phyloP scores from a whole-genome alignment of 164 flowering plant genomes.

The Chimonanthus salicifolius region DNA sequence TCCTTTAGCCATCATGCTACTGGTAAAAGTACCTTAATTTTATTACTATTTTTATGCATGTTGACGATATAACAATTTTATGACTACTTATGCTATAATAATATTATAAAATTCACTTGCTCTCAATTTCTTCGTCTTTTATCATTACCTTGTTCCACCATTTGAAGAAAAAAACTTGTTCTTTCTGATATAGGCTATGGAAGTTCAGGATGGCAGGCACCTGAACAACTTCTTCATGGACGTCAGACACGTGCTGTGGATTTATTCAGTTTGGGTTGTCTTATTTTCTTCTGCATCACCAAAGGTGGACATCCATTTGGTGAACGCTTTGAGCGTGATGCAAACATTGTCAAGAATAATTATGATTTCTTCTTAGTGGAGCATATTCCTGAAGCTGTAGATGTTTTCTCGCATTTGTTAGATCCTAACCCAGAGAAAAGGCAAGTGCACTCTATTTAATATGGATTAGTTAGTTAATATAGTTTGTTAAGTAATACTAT shows the following conservation, averaged over 20 bases:
- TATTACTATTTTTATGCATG: background rate
- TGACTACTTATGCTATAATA: too few species aligned
- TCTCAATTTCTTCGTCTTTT: too few species aligned
- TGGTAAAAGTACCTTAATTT: constrained; percentile 31
- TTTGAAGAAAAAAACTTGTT: too few species aligned
- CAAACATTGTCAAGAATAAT: constrained; percentile 46
- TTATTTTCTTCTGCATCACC: constrained; percentile 67
- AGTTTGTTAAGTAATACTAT: too few species aligned
- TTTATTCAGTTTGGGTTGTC: constrained; percentile 77
- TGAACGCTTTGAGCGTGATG: constrained; percentile 57
- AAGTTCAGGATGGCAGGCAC: constrained; percentile 90
- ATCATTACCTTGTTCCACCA: background rate
- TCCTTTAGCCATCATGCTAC: constrained; percentile 54
- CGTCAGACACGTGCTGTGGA: constrained; percentile 81
- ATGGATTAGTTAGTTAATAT: background rate
- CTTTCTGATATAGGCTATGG: constrained; percentile 44
- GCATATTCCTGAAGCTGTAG: constrained; percentile 65
- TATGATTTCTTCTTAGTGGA: constrained; percentile 64
- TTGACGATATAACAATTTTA: background rate
- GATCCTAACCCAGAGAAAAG: constrained; percentile 57
- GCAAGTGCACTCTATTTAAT: constrained; percentile 18
- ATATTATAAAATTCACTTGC: background rate
- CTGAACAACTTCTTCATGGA: constrained; percentile 62
- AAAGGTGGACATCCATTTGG: constrained; percentile 79
- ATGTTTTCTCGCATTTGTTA: constrained; percentile 52